Evolutionary conservation across 805 yeast genomes (phyloP), one percentile per base, ranked within the genome.

Genomic region (Candida rishiriensis): DNA sequence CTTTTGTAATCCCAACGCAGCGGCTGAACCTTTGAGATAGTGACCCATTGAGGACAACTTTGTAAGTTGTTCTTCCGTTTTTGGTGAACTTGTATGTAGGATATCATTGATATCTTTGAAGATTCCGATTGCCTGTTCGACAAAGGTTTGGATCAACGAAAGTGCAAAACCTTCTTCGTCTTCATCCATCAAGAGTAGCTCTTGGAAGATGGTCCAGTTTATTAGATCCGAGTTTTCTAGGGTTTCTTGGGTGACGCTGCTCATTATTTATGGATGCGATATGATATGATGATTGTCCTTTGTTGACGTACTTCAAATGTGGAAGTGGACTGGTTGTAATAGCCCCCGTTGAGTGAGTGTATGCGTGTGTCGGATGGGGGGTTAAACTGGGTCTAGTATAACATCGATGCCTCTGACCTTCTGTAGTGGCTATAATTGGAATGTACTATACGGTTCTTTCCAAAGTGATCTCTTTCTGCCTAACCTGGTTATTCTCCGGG

Each of bases 1-100:
- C 49, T 81, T 80, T 37, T 77, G 78, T 44, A 93, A 72, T 2
- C 99, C 99, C 46, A 93, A 70, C 1, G 97, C 91, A 2, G 97
- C 96, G 1, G 97, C 95, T 11, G 95, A 84, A 38, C 99, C 99
- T 62, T 93, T 93, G 44, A 93, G 72, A 60, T 88, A 93, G 63
- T 93, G 99, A 12, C 99, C 99, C 54, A 85, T 68, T 12, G 81
- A 72, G 16, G 90, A 83, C 44, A 93, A 68, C 48, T 79, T 72
- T 34, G 69, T 73, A 47, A 89, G 71, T 53, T 73, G 66, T 13
- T 65, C 64, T 30, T 70, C 70, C 1, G 66, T 33, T 6, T 57
- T 59, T 7, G 34, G 28, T n/a, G 32, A 29, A 5, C 7, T 7
- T 7, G 14, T 29, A 15, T 44, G 36, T 10, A 86, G 59, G n/a